Evolutionary conservation across 225 moss, liverwort and hornwort species (phyloP), one percentile per base, ranked within the genome.

Genomic region (Physcomitrium patens): DNA sequence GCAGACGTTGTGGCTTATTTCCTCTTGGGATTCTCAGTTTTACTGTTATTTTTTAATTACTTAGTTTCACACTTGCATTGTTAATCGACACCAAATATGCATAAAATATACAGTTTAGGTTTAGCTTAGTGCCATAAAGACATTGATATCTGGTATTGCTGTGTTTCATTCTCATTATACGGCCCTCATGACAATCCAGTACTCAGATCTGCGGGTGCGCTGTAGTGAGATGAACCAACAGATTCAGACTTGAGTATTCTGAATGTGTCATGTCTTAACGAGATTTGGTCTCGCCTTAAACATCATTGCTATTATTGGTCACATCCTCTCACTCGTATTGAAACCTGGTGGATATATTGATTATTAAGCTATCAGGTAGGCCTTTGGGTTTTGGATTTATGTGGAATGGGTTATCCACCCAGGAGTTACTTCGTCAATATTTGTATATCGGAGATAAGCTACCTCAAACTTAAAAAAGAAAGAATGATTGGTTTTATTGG

Each of bases 1-100:
- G 76, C 73, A 66, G 51, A 66, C 61, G 69, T 54, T 55, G 77
- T 70, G 62, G 48, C 69, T 56, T 49, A 20, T 69, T 48, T 42
- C 45, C 17, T 27, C 17, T 23, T 53, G 54, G 44, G 28, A 57
- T 46, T 59, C 18, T 23, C 68, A 44, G 67, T 75, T 61, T 48
- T 45, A 65, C 54, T 73, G 16, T 66, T 72, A 16, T 78, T 78
- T 68, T 46, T 67, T 16, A 37, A 42, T 11, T 1, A 43, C 67
- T 27, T 28, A 49, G 62, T 78, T 63, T 72, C 20, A 73, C 24
- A 19, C 57, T 47, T 79, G 60, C 52, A 76, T 70, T 28, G 22
- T 41, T 56, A 51, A 47, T 69, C 28, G 46, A 43, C 50, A 64
- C 67, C 65, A 23, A 67, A 60, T 44, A 71, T 60, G 82, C 19